phyloP scores from a whole-genome alignment of 169 alveolate genomes.

The Sarcocystis neurona region DNA sequence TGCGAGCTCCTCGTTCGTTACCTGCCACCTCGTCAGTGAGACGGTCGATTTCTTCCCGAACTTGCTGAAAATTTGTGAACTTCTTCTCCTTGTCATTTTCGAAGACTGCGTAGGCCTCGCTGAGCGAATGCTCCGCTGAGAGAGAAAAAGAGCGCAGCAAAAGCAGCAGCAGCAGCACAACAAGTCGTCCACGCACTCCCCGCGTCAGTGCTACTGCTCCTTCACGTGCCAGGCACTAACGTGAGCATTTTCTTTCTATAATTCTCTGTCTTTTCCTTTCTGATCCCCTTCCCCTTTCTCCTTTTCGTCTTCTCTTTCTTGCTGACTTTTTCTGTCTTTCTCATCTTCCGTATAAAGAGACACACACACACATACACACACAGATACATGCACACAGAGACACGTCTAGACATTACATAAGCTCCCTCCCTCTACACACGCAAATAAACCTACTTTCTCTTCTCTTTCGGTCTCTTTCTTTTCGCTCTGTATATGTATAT shows the following conservation, averaged over 20 bases:
- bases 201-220: no score
- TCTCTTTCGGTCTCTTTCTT: no score
- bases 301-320: background rate
- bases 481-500: no score
- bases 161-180: background rate
- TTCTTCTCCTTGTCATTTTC: slow-evolving; percentile 75
- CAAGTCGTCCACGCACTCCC: background rate
- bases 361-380: slow-evolving; percentile 4
- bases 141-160: no score
- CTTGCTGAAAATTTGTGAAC: slow-evolving; percentile 90
- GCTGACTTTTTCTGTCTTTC: background rate
- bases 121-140: slow-evolving; percentile 63
- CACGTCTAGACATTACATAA: background rate
- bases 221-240: no score
- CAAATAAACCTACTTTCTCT: no score
- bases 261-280: background rate
- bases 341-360: background rate
- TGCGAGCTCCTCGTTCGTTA: background rate
- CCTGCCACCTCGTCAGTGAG: slow-evolving; percentile 69
- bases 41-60: slow-evolving; percentile 68
- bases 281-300: background rate
- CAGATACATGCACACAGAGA: background rate
- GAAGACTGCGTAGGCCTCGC: slow-evolving; percentile 85
- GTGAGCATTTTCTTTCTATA: no score
- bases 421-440: no score